Percentiles rank a stretch among this genome's conserved stretches.
Conservation (phyloP, 768 basidiomycete species). For the Candolleomyces eurysporus region DNA sequence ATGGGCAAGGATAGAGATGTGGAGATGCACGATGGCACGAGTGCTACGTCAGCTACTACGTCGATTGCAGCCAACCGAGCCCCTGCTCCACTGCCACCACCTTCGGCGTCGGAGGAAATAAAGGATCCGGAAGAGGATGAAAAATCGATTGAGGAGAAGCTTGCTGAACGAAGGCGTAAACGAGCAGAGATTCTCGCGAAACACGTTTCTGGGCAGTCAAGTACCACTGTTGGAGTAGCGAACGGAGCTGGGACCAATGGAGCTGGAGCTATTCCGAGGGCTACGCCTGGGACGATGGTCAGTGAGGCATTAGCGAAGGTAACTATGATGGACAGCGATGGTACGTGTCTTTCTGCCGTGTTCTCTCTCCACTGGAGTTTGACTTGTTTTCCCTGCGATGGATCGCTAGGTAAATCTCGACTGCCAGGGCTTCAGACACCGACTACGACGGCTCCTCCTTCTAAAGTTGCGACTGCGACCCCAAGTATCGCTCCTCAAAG, state of each 20-base stretch:
- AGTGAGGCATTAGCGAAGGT: conserved; percentile 1
- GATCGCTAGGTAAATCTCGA: not conserved
- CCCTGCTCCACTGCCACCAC: too few species aligned
- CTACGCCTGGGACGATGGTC: not conserved
- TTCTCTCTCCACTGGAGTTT: not conserved
- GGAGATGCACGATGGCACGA: not conserved
- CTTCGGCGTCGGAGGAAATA: not conserved
- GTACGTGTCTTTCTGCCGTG: not conserved
- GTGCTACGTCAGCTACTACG: not conserved
- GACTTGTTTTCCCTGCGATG: not conserved
- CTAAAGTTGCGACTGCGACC: not conserved
- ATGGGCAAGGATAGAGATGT: not conserved
- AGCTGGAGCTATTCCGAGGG: not conserved
- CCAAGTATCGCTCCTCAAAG: conserved; percentile 27
- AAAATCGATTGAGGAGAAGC: not conserved
- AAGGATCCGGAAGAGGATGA: not conserved
- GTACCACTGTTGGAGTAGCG: not conserved
- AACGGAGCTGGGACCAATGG: not conserved
- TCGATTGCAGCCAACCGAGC: too few species aligned
- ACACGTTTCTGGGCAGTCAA: conserved; percentile 2
- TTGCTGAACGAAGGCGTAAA: not conserved
- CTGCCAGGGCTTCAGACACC: not conserved
- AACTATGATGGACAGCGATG: not conserved
- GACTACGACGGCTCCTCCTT: not conserved
- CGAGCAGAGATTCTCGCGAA: not conserved